Evolutionary conservation across 2,329 filamentous ascomycete species (phyloP), one percentile per base, ranked within the genome.

Genomic region (Colletotrichum paranaense): DNA sequence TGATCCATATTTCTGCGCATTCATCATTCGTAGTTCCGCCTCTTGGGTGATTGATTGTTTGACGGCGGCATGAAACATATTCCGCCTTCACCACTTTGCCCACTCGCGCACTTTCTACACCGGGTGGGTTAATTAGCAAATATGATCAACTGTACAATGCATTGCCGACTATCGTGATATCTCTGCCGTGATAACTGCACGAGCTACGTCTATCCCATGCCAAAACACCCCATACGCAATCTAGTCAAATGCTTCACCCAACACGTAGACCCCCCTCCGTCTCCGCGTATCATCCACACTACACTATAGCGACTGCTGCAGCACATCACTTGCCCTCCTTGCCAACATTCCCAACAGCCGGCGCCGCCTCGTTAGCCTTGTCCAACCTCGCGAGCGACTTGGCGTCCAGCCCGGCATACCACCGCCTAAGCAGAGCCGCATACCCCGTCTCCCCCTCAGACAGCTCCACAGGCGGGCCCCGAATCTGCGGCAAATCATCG

Each of bases 401-500:
- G 4, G 80, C 83, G 75, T 89, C 89, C 63, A 91, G 79, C 57
- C 84, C 78, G 30, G 78, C 77, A 79, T 86, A 89, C 86, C 88
- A 90, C 59, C 82, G 82, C 75, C 83, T 84, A 75, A 92, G 79
- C 66, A 84, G 82, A 58, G 78, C 78, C 67, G 88, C 86, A 75
- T 90, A 88, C 32, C 81, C 82, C 62, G 81, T 82, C 80, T 92
- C 90, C 32, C 80, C 82, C 16, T 84, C 82, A 32, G 83, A 83
- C 73, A 88, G 84, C 80, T 92, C 90, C 24, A 92, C 86, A 0
- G 90, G 90, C 66, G 89, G 88, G 0, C 90, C 90, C 73, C 86
- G 87, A 65, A 92, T 87, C 81, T 92, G 88, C 55, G 88, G 82
- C 56, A 86, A 80, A 64, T 79, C 78, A 58, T 46, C 19, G 1